phyloP scores from a whole-genome alignment of 2,329 filamentous ascomycete species.

The Cadophora sp. region DNA sequence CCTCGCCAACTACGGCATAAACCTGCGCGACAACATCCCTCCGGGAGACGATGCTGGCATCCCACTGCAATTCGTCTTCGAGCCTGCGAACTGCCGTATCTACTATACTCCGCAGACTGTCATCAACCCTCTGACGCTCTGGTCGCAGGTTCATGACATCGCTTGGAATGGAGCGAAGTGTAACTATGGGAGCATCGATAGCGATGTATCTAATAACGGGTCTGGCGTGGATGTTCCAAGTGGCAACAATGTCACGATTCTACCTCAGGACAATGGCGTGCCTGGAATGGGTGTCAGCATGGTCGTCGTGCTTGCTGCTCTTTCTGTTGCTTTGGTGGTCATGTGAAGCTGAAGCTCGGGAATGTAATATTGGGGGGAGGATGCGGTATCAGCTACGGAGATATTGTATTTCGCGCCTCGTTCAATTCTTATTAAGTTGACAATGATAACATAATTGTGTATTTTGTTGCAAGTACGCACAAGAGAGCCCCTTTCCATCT shows the following conservation, averaged over 20 bases:
- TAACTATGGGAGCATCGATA: slow-evolving; percentile 5
- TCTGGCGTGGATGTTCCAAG: neutral
- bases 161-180: slow-evolving; percentile 26
- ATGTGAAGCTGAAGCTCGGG: neutral
- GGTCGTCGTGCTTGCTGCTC: neutral
- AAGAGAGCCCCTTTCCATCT: too few species aligned
- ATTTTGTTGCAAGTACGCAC: too few species aligned
- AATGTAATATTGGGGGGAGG: too few species aligned
- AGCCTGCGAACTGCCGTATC: slow-evolving; percentile 64
- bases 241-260: neutral
- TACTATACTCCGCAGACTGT: slow-evolving; percentile 62
- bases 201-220: neutral
- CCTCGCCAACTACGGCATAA: slow-evolving; percentile 47
- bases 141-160: slow-evolving; percentile 45
- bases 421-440: too few species aligned
- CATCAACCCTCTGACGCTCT: slow-evolving; percentile 54
- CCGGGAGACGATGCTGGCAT: slow-evolving; percentile 38
- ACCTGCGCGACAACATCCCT: slow-evolving; percentile 48
- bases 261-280: neutral
- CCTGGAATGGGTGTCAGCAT: neutral
- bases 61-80: slow-evolving; percentile 65
- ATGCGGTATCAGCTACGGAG: too few species aligned
- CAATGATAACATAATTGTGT: too few species aligned
- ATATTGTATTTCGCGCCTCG: too few species aligned
- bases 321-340: neutral